These are phyloP conservation scores for Jatropha multifida DNA, from an alignment of 441 rosid species.

Conservation along the genomic window DNA sequence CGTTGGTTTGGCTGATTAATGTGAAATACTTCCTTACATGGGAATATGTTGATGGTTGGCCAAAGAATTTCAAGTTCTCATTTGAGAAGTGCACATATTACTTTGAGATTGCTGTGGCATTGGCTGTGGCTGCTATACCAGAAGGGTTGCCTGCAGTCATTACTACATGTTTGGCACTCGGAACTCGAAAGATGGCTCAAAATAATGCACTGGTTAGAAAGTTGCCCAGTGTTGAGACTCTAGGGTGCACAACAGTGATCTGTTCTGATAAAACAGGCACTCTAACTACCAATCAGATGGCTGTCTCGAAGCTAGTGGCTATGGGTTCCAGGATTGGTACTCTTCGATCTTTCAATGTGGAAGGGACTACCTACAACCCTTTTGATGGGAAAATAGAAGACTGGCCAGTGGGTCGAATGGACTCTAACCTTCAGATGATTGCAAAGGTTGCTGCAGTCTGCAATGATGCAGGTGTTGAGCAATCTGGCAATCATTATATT, in stretches of 20 bases:
- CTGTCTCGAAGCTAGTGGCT: constrained; percentile 78
- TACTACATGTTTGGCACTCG: constrained; percentile 88
- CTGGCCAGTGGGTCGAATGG: constrained; percentile 74
- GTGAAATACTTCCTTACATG: constrained; percentile 83
- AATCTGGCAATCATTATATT: constrained; percentile 60
- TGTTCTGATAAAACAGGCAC: constrained; percentile 97
- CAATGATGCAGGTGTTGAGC: constrained; percentile 73
- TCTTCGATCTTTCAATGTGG: constrained; percentile 69
- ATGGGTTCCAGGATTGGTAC: constrained; percentile 71
- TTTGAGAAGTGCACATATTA: constrained; percentile 93
- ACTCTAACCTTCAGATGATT: constrained; percentile 81
- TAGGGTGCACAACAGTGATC: constrained; percentile 91
- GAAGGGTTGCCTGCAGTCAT: constrained; percentile 92
- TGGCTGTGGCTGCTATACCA: constrained; percentile 88
- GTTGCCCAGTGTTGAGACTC: constrained; percentile 91
- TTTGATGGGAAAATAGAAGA: constrained; percentile 72
- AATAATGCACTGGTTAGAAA: constrained; percentile 93
- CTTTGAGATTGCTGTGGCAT: constrained; percentile 88
- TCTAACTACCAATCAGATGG: constrained; percentile 93
- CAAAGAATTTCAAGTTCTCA: constrained; percentile 77
- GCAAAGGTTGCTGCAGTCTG: constrained; percentile 87
- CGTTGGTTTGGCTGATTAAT: constrained; percentile 80
- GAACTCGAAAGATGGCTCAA: constrained; percentile 95
- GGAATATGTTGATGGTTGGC: constrained; percentile 87
- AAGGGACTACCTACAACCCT: constrained; percentile 77